Evolutionary conservation across 805 yeast genomes (phyloP), one percentile per base, ranked within the genome.

Genomic region (Lipomyces mesembrius): DNA sequence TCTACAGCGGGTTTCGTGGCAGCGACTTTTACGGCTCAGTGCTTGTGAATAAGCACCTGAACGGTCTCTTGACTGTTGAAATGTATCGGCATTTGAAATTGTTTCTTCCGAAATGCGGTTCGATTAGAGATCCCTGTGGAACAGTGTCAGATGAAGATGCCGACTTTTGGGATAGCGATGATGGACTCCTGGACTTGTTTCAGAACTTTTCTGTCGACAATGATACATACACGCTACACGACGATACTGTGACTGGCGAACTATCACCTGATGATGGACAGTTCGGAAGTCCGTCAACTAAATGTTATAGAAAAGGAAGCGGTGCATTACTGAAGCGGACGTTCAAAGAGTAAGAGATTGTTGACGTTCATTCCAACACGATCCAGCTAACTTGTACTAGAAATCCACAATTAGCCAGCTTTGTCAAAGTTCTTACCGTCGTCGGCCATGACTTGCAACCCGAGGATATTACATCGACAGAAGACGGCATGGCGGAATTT

Each of bases 291-390:
- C 20, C 20, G 49, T 5, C 55, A 9, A 6, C 55, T 11, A 52
- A 22, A 56, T 11, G 29, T 14, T 22, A 22, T 20, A 34, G 62
- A 35, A 67, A 65, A 25, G 69, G 71, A 3, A 65, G 71, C 62
- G 69, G 71, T 1, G 67, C 70, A 20, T 54, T 68, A 22, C 54
- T 68, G 52, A 68, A 68, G 51, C 59, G 71, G 4, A 68, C 71
- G 1, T 62, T 68, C 32, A 63, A 58, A 49, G 71, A 68, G 71
- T 67, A 55, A 17, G 70, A 35, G 3, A 6, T 20, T 5, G 4
- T n/a, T 25, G 49, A 6, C 49, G 17, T 25, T 6, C 17, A 2
- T n/a, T 4, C n/a, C 11, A 5, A 14, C 53, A 35, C 17, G n/a
- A 49, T 3, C 7, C 49, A n/a, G 49, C 49, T 43, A n/a, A 43